Evolutionary conservation across 2,329 filamentous ascomycete genomes (phyloP), one percentile per base, ranked within the genome.

Genomic region (Elsinoe ampelina): DNA sequence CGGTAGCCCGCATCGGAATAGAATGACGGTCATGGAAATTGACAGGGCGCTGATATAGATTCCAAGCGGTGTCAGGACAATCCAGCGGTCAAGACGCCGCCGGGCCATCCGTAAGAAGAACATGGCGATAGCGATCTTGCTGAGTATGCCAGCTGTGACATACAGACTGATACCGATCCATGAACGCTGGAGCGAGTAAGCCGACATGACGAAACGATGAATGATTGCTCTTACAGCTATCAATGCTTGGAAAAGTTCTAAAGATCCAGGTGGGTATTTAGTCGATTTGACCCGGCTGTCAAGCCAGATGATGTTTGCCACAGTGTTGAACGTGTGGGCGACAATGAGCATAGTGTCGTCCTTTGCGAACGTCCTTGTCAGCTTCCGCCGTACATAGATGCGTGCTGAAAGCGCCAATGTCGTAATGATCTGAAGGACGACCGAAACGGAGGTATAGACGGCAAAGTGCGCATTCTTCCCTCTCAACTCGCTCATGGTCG

Each of bases 1-100:
- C 1, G 52, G 52, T 17, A 55, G 13, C 6, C 52, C 52, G 15
- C 52, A 55, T 26, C 52, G 36, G 20, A 55, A 43, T 15, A 55
- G 26, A 22, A 55, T 43, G n/a, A 55, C 26, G 3, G 38, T 42
- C 36, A 55, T 39, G 5, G 52, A 39, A 5, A 42, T 15, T 5
- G 38, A 39, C 35, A 55, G 30, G 12, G 38, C 35, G 17, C 13
- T 19, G 12, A 43, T 41, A 13, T 55, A 55, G 2, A 32, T 26
- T 20, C 36, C n/a, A 15, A 55, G 38, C 5, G 52, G 52, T 5
- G 45, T 15, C 3, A 55, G 52, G n/a, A 55, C 43, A 4, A 15
- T 41, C 17, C 19, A 42, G 15, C 52, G 35, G 11, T 55, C 35
- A 15, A 17, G 13, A 12, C 35, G 36, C 36, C 38, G 42, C 8